Conservation (phyloP, 2,329 filamentous ascomycete genomes). For the Pochonia chlamydosporia region DNA sequence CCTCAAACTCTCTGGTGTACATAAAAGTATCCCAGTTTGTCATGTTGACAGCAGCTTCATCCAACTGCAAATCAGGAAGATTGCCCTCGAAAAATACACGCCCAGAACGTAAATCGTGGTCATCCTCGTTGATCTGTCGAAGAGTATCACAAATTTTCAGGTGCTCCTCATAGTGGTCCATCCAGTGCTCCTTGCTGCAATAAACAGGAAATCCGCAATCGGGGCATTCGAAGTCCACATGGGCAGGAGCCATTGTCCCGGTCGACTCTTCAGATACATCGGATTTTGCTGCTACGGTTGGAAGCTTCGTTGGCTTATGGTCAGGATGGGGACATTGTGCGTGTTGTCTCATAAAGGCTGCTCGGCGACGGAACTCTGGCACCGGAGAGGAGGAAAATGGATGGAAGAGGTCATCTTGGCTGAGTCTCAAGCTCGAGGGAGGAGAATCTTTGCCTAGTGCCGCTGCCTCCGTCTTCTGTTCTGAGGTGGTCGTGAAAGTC, state of each 20-base stretch:
- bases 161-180: slow-evolving; percentile 90
- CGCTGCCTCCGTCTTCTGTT: slow-evolving; percentile 19
- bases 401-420: slow-evolving; percentile 84
- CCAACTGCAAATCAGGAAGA: slow-evolving; percentile 82
- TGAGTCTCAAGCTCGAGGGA: slow-evolving; percentile 36
- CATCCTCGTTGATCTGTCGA: slow-evolving; percentile 93
- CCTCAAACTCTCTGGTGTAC: slow-evolving; percentile 86
- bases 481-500: slow-evolving; percentile 25
- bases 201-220: slow-evolving; percentile 93
- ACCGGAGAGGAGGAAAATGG: slow-evolving; percentile 85
- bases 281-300: slow-evolving; percentile 58
- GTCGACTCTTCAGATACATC: slow-evolving; percentile 53
- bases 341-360: slow-evolving; percentile 87
- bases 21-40: slow-evolving; percentile 98
- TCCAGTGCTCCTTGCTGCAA: slow-evolving; percentile 93
- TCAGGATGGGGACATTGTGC: slow-evolving; percentile 89
- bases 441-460: slow-evolving; percentile 17
- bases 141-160: slow-evolving; percentile 88
- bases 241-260: slow-evolving; percentile 60
- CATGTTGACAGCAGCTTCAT: slow-evolving; percentile 93
- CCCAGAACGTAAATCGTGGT: slow-evolving; percentile 88
- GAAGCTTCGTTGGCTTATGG: slow-evolving; percentile 69
- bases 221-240: slow-evolving; percentile 90
- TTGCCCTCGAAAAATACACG: slow-evolving; percentile 91
- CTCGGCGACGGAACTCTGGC: slow-evolving; percentile 78